Evolutionary conservation across 140 eudicot species (phyloP).

Genomic region (Anethum foeniculum): DNA sequence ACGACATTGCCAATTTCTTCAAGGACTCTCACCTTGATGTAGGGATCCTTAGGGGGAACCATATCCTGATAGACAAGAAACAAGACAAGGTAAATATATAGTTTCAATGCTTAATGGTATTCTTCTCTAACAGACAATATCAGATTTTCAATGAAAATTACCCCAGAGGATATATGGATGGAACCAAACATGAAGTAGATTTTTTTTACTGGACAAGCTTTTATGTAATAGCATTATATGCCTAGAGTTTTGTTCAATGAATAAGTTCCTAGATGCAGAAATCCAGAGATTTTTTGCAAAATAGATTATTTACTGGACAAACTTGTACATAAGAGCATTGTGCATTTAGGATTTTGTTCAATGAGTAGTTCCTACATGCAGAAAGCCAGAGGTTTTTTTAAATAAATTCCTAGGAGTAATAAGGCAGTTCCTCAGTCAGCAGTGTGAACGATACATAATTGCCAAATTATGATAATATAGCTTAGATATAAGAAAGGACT

Average conservation of each 20-base stretch:
- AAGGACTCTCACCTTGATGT: conserved; percentile 90
- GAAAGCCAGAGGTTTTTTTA: neutral
- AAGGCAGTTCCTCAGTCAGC: neutral
- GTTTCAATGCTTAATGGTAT: neutral
- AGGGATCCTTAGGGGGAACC: conserved; percentile 98
- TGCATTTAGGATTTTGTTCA: neutral
- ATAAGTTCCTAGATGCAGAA: neutral
- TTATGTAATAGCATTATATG: neutral
- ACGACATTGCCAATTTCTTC: conserved; percentile 72
- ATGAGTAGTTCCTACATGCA: neutral
- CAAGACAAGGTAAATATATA: neutral
- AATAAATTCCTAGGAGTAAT: neutral
- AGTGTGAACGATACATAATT: neutral
- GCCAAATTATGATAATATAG: neutral
- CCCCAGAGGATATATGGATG: neutral
- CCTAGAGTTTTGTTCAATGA: neutral
- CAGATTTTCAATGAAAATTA: neutral
- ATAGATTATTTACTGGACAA: neutral
- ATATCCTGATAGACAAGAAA: conserved; percentile 47
- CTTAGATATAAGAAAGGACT: neutral
- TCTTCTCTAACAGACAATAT: neutral
- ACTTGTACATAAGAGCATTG: neutral
- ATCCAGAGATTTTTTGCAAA: neutral
- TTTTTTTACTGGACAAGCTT: neutral
- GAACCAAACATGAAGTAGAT: neutral